A percentile compares a stretch with the other conserved stretches of the same genome.
These are phyloP conservation scores for Vitis hybrid DNA, from an alignment of 177 flowering plant genomes.

Conservation along the genomic window DNA sequence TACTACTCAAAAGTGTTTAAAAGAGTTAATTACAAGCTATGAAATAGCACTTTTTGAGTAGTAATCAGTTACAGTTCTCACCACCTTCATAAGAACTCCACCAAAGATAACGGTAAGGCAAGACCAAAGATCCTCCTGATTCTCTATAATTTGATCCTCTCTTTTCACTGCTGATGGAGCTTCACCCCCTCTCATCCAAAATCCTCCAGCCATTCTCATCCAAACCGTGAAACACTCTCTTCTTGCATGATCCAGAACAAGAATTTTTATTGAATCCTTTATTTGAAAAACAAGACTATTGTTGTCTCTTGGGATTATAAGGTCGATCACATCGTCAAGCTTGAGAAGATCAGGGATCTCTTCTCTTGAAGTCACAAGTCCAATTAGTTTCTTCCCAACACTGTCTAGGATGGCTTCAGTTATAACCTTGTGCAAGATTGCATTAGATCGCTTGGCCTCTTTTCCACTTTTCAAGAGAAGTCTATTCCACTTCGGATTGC, in stretches of 20 bases:
- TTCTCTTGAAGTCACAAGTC: conserved; percentile 92
- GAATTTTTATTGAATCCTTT: conserved; percentile 88
- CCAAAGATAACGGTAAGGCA: too few species aligned
- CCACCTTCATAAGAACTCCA: too few species aligned
- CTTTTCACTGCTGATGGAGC: too few species aligned
- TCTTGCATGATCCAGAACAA: conserved; percentile 89
- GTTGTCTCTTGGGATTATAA: conserved; percentile 98
- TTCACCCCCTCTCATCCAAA: too few species aligned
- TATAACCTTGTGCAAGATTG: conserved; percentile 87
- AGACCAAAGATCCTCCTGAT: too few species aligned
- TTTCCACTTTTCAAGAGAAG: conserved; percentile 96
- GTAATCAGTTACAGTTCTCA: too few species aligned
- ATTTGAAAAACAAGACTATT: conserved; percentile 94
- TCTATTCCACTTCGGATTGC: conserved; percentile 93
- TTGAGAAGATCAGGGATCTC: conserved; percentile 80
- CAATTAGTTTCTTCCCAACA: conserved; percentile 68
- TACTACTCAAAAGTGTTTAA: too few species aligned
- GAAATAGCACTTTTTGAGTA: too few species aligned
- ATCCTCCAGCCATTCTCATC: too few species aligned
- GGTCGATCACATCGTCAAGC: conserved; percentile 99
- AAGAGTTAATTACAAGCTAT: too few species aligned
- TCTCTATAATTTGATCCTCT: too few species aligned
- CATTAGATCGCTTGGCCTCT: conserved; percentile 89
- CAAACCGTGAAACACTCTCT: too few species aligned
- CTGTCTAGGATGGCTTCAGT: conserved; percentile 75